Evolutionary conservation across 192 early-diverging fungal genomes (phyloP).

Genomic region (Podila verticillata): DNA sequence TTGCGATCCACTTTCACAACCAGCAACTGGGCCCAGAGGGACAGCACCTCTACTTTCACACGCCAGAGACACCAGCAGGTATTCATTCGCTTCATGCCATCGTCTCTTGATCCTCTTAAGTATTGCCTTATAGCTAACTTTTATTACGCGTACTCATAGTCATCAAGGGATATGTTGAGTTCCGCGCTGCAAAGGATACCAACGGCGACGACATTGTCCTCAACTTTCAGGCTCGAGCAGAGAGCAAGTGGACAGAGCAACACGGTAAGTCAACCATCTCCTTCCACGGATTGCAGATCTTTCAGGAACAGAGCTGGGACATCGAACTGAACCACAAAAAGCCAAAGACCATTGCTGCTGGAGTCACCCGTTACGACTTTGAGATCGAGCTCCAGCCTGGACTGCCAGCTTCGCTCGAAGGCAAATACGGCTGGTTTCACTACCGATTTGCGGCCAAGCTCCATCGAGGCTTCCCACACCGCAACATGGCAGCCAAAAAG

Average conservation of each 20-base stretch:
- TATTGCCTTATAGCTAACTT: background rate
- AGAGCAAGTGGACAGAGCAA: conserved; percentile 37
- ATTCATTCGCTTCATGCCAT: background rate
- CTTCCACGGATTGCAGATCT: conserved; percentile 3
- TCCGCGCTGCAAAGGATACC: conserved; percentile 28
- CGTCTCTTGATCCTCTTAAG: background rate
- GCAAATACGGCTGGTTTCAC: conserved; percentile 36
- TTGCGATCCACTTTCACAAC: conserved; percentile 26
- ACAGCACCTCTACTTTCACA: conserved; percentile 26
- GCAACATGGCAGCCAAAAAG: conserved; percentile 37
- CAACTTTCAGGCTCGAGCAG: conserved; percentile 26
- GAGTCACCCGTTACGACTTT: conserved; percentile 38
- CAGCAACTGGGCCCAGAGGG: conserved; percentile 22
- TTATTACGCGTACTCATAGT: background rate
- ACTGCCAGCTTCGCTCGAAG: conserved; percentile 26
- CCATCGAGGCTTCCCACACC: conserved; percentile 29
- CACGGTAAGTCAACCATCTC: conserved; percentile 10
- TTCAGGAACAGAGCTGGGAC: conserved; percentile 37
- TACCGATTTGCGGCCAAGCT: conserved; percentile 42
- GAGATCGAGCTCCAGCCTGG: conserved; percentile 17
- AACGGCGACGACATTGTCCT: conserved; percentile 21
- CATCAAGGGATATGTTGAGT: conserved; percentile 35
- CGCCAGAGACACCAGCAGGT: conserved; percentile 25
- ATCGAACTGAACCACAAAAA: conserved; percentile 22
- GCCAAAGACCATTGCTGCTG: conserved; percentile 32